These are phyloP conservation scores for Gaillardinia entomophila DNA, from an alignment of 805 yeast species.

Conservation along the genomic window DNA sequence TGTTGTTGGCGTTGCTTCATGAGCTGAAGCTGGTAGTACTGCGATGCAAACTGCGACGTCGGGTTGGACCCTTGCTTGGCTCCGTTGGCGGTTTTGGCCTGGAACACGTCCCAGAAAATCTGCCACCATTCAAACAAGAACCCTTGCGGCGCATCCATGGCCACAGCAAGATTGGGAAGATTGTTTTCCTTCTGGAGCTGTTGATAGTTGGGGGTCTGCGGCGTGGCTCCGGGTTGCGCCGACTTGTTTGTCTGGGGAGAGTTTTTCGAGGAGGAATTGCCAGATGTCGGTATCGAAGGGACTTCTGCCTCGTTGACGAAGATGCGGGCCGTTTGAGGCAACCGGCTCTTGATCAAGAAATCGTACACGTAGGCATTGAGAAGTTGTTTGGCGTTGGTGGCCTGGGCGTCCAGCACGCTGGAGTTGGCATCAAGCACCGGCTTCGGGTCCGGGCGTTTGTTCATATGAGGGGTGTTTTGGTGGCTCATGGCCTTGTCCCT, in stretches of 20 bases:
- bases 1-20: slow-evolving; percentile 58
- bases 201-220: slow-evolving; percentile 3
- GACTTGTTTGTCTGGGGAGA: slow-evolving; percentile 12
- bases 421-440: slow-evolving; percentile 21
- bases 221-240: slow-evolving; percentile 15
- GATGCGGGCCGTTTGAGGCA: slow-evolving; percentile 65
- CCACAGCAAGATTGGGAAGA: slow-evolving; percentile 45
- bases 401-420: slow-evolving; percentile 36
- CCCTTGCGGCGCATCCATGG: slow-evolving; percentile 82
- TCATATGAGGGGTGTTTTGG: slow-evolving; percentile 30
- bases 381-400: slow-evolving; percentile 49
- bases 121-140: slow-evolving; percentile 95
- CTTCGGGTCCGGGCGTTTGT: slow-evolving; percentile 9
- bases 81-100: slow-evolving; percentile 67
- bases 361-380: slow-evolving; percentile 85
- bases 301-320: slow-evolving; percentile 77
- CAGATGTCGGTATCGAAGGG: slow-evolving; percentile 21
- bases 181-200: slow-evolving; percentile 34
- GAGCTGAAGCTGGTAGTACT: slow-evolving; percentile 61
- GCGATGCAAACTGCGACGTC: slow-evolving; percentile 44
- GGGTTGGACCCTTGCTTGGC: slow-evolving; percentile 42
- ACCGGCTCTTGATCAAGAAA: slow-evolving; percentile 68
- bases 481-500: slow-evolving; percentile 28
- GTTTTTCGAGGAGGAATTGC: slow-evolving; percentile 9
- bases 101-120: slow-evolving; percentile 89